These are phyloP conservation scores for Leccinellum rugosiceps DNA, from an alignment of 768 basidiomycete species.

Conservation along the genomic window DNA sequence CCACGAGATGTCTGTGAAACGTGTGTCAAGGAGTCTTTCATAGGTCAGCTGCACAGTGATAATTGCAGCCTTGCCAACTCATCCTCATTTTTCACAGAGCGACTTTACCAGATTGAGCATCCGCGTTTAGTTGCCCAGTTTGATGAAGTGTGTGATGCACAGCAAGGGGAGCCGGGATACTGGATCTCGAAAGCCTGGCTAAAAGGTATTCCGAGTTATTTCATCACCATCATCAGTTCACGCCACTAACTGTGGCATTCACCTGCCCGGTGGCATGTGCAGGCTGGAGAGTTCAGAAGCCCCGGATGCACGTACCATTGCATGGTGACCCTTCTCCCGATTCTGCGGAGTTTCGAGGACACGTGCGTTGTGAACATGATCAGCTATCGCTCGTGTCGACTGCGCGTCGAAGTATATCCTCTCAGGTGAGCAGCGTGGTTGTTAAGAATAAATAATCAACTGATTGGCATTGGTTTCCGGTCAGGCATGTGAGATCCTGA, in stretches of 20 bases:
- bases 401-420: constrained; percentile 60
- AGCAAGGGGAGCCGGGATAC: constrained; percentile 44
- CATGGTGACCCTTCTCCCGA: constrained; percentile 68
- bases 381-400: constrained; percentile 52
- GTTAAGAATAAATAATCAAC: constrained; percentile 6
- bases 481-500: constrained; percentile 58
- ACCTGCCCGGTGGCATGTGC: constrained; percentile 5
- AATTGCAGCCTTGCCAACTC: not conserved
- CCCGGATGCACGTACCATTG: constrained; percentile 68
- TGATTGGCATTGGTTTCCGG: constrained; percentile 11
- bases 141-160: constrained; percentile 47
- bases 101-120: constrained; percentile 66
- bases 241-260: constrained; percentile 9
- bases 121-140: constrained; percentile 57
- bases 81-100: constrained; percentile 42
- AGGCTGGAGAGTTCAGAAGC: constrained; percentile 75
- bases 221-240: constrained; percentile 7
- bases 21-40: constrained; percentile 58
- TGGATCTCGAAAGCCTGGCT: constrained; percentile 83
- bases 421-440: constrained; percentile 40
- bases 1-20: constrained; percentile 54
- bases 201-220: constrained; percentile 47
- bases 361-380: constrained; percentile 75
- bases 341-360: constrained; percentile 46
- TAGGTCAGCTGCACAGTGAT: constrained; percentile 39